These are phyloP conservation scores for Fusarium sp. DNA, from an alignment of 2,329 filamentous ascomycete species.

Conservation along the genomic window DNA sequence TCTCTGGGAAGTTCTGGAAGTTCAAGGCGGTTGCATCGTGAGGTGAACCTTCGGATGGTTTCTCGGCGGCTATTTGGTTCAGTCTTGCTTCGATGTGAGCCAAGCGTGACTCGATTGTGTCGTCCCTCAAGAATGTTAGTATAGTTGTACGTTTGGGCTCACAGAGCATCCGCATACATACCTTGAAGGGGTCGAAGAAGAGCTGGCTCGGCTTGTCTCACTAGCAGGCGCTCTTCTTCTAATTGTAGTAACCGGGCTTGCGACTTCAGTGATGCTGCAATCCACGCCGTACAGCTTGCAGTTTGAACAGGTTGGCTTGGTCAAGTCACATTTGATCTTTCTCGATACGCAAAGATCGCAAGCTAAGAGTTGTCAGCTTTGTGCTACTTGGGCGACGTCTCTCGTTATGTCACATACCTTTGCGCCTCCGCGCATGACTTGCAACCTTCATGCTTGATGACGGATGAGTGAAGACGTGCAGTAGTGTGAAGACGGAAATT, in stretches of 20 bases:
- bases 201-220: background rate
- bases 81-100: background rate
- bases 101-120: background rate
- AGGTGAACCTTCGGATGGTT: background rate
- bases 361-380: background rate
- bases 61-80: background rate
- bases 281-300: background rate
- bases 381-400: too few relatives aligned
- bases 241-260: background rate
- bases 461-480: background rate
- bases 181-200: background rate
- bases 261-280: background rate
- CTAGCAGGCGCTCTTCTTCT: background rate
- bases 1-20: background rate
- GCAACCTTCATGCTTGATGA: background rate
- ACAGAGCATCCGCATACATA: background rate
- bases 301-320: background rate
- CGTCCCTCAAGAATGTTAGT: background rate
- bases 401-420: background rate
- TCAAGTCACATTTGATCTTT: background rate
- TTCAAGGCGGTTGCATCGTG: background rate
- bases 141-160: too few relatives aligned
- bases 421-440: background rate
- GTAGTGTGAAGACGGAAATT: background rate
- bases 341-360: background rate